Conservation (phyloP, 139 green algal genomes). For the Ettlia oleoabundans region DNA sequence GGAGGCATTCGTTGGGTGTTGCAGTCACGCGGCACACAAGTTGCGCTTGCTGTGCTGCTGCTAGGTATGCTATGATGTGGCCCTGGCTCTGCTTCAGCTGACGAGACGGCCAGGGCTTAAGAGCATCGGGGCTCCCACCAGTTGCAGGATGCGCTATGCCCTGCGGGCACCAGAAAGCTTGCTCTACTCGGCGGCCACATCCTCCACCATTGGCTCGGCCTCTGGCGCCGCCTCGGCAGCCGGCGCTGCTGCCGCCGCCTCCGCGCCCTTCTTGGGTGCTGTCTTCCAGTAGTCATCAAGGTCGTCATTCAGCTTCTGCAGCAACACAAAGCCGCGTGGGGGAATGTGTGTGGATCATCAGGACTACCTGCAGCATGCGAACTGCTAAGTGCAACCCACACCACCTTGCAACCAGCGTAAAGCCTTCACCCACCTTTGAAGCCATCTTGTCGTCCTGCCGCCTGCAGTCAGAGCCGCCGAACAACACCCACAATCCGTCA, state of each 20-base stretch:
- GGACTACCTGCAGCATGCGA: background rate
- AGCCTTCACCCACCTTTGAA: background rate
- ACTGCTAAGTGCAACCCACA: background rate
- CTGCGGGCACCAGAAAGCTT: background rate
- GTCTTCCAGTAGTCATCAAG: slow-evolving; percentile 50
- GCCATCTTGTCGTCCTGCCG: slow-evolving; percentile 28
- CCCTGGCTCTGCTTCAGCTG: too few relatives aligned
- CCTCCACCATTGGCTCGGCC: slow-evolving; percentile 1
- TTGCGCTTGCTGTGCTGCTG: too few relatives aligned
- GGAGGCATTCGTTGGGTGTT: too few relatives aligned
- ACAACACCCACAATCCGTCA: too few relatives aligned
- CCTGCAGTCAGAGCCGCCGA: too few relatives aligned
- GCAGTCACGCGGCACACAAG: too few relatives aligned
- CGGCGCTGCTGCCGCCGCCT: background rate
- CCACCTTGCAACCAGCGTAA: background rate
- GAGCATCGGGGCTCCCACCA: too few relatives aligned
- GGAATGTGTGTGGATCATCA: slow-evolving; percentile 14
- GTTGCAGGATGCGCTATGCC: too few relatives aligned
- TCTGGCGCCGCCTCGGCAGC: background rate
- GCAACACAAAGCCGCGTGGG: background rate
- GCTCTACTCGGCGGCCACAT: slow-evolving; percentile 9
- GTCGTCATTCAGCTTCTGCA: slow-evolving; percentile 43
- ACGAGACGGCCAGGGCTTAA: too few relatives aligned
- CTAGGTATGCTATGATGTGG: too few relatives aligned
- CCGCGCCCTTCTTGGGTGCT: slow-evolving; percentile 9